A percentile compares a stretch with the other conserved stretches of the same genome.
Conservation (phyloP, 495 filamentous ascomycete genomes). For the Barbatosphaeria neglecta region DNA sequence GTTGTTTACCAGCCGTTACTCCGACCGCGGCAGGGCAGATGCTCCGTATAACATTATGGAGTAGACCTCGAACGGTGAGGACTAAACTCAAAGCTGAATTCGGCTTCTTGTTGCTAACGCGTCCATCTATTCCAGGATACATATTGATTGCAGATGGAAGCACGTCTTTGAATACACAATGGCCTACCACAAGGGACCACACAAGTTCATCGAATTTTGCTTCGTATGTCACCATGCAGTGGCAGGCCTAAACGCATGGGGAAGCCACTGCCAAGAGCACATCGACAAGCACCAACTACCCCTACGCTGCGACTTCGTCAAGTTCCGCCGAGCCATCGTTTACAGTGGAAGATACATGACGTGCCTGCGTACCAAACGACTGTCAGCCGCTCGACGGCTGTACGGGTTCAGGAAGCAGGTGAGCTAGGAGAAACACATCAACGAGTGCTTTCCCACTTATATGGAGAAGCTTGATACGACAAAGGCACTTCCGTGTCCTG, state of each 20-base stretch:
- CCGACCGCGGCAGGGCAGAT: conserved; percentile 6
- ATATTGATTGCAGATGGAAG: conserved; percentile 3
- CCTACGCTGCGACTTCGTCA: conserved; percentile 7
- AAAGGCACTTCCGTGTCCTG: neutral
- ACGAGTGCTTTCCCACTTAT: neutral
- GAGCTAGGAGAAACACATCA: too few species aligned
- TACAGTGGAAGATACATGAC: neutral
- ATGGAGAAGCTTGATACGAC: neutral
- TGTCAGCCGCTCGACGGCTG: too few species aligned
- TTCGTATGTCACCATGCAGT: neutral
- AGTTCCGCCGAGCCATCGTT: conserved; percentile 8
- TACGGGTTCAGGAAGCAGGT: too few species aligned
- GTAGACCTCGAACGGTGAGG: neutral
- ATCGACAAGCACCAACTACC: conserved; percentile 8
- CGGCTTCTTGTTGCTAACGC: neutral
- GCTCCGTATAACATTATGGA: conserved; percentile 5
- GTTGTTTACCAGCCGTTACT: conserved; percentile 10
- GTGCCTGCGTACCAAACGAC: too few species aligned
- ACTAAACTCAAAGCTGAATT: neutral
- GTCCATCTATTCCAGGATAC: neutral
- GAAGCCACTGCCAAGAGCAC: conserved; percentile 8
- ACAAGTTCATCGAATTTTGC: neutral
- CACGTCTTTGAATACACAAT: conserved; percentile 8
- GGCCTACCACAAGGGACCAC: neutral
- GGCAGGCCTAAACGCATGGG: neutral